Percentiles rank a stretch among this genome's conserved stretches.
phyloP scores from a whole-genome alignment of 1,284 basidiomycete genomes.

The Pseudozyma hubeiensis region DNA sequence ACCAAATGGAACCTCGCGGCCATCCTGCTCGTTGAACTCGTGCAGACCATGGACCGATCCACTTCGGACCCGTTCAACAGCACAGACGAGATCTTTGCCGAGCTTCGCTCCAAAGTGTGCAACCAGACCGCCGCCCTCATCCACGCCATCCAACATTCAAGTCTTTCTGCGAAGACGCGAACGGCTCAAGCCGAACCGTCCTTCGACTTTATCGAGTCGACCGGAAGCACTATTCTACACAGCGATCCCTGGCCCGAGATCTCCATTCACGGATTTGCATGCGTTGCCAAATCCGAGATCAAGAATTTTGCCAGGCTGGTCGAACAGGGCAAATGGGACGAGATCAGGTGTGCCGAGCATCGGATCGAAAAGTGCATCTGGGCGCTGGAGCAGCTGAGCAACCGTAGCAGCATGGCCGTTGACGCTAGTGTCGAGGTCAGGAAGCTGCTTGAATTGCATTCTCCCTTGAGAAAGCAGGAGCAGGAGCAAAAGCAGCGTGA shows the following conservation, averaged over 20 bases:
- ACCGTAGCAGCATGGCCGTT: constrained; percentile 29
- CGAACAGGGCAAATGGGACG: constrained; percentile 17
- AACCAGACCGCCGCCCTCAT: constrained; percentile 42
- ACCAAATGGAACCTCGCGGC: constrained; percentile 43
- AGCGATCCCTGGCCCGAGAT: constrained; percentile 48
- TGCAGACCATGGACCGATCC: constrained; percentile 29
- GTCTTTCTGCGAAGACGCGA: neutral
- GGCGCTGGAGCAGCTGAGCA: constrained; percentile 42
- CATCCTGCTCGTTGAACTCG: constrained; percentile 39
- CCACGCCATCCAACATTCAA: constrained; percentile 37
- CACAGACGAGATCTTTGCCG: constrained; percentile 25
- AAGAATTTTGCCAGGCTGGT: constrained; percentile 14
- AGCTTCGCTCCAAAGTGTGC: constrained; percentile 25
- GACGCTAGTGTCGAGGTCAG: constrained; percentile 27
- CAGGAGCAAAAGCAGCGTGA: constrained; percentile 7
- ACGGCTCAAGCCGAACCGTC: constrained; percentile 1
- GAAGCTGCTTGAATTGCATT: constrained; percentile 23
- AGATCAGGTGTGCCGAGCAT: constrained; percentile 24
- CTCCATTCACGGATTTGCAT: constrained; percentile 24
- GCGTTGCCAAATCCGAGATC: constrained; percentile 42
- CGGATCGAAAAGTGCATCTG: constrained; percentile 40
- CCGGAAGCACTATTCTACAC: constrained; percentile 32
- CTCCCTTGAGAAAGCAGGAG: constrained; percentile 19
- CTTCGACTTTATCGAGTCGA: constrained; percentile 32
- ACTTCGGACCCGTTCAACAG: constrained; percentile 23